Base-by-base conservation (phyloP, 2,329 filamentous ascomycete genomes). In the Monilinia aucupariae region DNA sequence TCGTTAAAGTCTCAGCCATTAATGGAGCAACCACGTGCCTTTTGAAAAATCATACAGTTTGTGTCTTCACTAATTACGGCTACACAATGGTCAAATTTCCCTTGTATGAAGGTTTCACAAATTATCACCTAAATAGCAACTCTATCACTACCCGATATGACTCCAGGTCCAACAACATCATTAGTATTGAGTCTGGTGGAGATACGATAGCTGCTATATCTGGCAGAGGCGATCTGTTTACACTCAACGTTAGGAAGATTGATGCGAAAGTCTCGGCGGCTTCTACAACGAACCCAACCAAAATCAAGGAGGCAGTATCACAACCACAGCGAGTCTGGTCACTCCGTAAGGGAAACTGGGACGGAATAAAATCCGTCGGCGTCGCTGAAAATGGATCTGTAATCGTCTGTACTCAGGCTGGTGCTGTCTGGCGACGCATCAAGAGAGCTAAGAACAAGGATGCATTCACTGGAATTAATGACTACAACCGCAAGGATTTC, bases 301-400 rank as follows among this genome's bases (percentile, higher is more conserved):
- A 96, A 74, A 96, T 96, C 64, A 90, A 89, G 68, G 89, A 88
- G 66, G 90, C 92, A 2, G 79, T 97, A 3, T 92, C 90, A 0
- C 77, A 80, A 45, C 91, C 93, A 0, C 85, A 90, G 66, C 87
- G 90, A 64, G 87, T 97, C 32, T 99, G 94, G 94, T 90, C 88
- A 37, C 87, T 92, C 2, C 88, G 88, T 69, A 97, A 96, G 62
- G 73, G 73, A 7, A 67, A 74, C 43, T 74, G 72, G 73, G 88
- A 90, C 64, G 92, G 92, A 4, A 92, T 91, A 37, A 84, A 85
- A 60, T 96, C 96, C 64, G 91, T 96, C 2, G 89, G 86, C 65
- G 88, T 97, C 3, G 91, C 92, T 45, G 92, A 96, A 73, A 89
- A 97, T 74, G 94, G 92, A 2, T 96, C 92, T 0, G 91, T 99